Conservation (phyloP, 176 grass and related monocot species). For the Alloteropsis semialata region DNA sequence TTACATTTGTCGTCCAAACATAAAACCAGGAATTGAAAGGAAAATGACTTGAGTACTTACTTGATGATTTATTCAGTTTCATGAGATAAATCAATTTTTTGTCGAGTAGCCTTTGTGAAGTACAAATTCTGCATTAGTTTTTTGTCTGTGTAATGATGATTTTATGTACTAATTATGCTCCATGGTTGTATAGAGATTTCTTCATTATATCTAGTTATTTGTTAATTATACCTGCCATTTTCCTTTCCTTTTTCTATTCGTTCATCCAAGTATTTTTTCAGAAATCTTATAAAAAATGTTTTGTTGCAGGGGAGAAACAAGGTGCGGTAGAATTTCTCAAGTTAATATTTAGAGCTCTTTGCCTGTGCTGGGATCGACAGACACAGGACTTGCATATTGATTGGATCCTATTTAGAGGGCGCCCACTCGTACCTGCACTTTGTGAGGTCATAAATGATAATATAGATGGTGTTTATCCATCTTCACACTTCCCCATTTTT, state of each 20-base stretch:
- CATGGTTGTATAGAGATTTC: not conserved
- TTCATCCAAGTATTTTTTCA: not conserved
- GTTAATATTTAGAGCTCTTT: slow-evolving; percentile 94
- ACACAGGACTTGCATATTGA: slow-evolving; percentile 97
- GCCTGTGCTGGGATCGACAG: slow-evolving; percentile 96
- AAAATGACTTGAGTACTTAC: not conserved
- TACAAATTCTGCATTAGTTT: not conserved
- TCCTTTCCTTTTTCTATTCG: not conserved
- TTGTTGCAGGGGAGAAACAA: slow-evolving; percentile 89
- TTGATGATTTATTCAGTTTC: not conserved
- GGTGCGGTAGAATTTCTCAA: slow-evolving; percentile 94
- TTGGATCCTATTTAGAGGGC: slow-evolving; percentile 92
- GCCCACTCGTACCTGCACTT: slow-evolving; percentile 75
- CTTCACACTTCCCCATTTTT: slow-evolving; percentile 85
- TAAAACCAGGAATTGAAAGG: not conserved
- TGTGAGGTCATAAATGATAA: slow-evolving; percentile 99
- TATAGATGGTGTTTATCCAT: slow-evolving; percentile 90
- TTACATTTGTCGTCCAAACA: not conserved
- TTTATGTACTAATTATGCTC: slow-evolving; percentile 8
- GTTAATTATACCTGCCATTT: not conserved
- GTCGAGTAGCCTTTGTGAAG: not conserved
- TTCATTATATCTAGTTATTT: not conserved
- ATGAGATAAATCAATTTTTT: not conserved
- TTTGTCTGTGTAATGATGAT: not conserved
- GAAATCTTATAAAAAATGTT: slow-evolving; percentile 10